Evolutionary conservation across 306 rosid species (phyloP).

Genomic region (Trifolium fragiferum): DNA sequence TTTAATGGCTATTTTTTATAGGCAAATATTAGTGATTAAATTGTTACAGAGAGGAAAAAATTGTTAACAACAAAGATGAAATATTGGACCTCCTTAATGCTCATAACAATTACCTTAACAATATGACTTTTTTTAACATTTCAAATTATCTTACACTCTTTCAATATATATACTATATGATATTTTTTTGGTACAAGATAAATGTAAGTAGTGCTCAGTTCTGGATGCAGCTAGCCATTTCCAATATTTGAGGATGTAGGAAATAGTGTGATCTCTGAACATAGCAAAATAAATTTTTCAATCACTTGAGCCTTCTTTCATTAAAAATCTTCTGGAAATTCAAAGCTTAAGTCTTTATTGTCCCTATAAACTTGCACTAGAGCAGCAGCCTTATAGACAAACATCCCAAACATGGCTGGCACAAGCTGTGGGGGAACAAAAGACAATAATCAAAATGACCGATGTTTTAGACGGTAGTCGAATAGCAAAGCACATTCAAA

Average conservation of each 20-base stretch:
- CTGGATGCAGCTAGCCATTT: constrained; percentile 18
- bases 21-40: too few species aligned
- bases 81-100: too few species aligned
- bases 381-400: constrained; percentile 89
- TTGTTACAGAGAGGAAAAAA: too few species aligned
- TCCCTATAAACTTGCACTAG: constrained; percentile 94
- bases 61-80: too few species aligned
- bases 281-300: constrained; percentile 35
- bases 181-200: constrained; percentile 32
- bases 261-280: constrained; percentile 17
- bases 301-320: constrained; percentile 45
- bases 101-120: not conserved
- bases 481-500: not conserved
- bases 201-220: constrained; percentile 16
- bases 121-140: not conserved
- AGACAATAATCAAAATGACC: constrained; percentile 23
- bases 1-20: too few species aligned
- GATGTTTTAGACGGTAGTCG: not conserved
- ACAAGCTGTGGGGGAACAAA: constrained; percentile 62
- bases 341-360: constrained; percentile 69
- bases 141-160: constrained; percentile 26
- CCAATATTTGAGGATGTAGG: not conserved
- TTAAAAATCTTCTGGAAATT: constrained; percentile 62
- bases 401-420: constrained; percentile 96
- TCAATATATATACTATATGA: not conserved